These are phyloP conservation scores for Penicillium turbatum DNA, from an alignment of 495 filamentous ascomycete genomes.

Conservation along the genomic window DNA sequence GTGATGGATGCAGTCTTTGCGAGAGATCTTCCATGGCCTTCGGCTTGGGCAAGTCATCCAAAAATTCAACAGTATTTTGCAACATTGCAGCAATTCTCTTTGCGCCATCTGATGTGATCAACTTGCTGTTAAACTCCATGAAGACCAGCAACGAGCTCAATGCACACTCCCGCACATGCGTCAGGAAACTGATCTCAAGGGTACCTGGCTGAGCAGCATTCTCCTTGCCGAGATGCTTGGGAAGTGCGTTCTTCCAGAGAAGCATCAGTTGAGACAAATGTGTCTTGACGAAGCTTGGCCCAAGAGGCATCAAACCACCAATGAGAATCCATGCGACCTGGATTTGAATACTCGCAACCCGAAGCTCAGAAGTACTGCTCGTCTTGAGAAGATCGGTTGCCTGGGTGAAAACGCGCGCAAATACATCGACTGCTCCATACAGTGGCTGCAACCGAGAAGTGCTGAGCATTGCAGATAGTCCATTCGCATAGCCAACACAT, in stretches of 20 bases:
- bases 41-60: constrained; percentile 74
- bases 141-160: constrained; percentile 88
- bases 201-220: constrained; percentile 75
- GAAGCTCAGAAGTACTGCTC: constrained; percentile 84
- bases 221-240: constrained; percentile 87
- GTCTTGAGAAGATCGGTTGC: constrained; percentile 90
- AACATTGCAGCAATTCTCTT: constrained; percentile 88
- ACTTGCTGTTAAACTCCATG: constrained; percentile 85
- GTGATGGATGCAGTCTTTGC: constrained; percentile 75
- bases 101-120: constrained; percentile 92
- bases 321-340: constrained; percentile 98
- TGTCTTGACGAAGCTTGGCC: constrained; percentile 98
- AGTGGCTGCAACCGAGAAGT: constrained; percentile 82
- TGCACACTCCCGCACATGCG: constrained; percentile 93
- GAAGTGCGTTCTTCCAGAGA: constrained; percentile 97
- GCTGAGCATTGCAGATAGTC: constrained; percentile 85
- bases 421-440: constrained; percentile 92
- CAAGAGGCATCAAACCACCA: constrained; percentile 91
- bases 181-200: constrained; percentile 85
- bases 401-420: constrained; percentile 84
- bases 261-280: constrained; percentile 91
- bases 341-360: constrained; percentile 88
- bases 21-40: constrained; percentile 86
- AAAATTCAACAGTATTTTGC: constrained; percentile 88
- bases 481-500: constrained; percentile 91